Evolutionary conservation across 1,139 yeast genomes (phyloP), one percentile per base, ranked within the genome.

Genomic region (Pichia terricola): DNA sequence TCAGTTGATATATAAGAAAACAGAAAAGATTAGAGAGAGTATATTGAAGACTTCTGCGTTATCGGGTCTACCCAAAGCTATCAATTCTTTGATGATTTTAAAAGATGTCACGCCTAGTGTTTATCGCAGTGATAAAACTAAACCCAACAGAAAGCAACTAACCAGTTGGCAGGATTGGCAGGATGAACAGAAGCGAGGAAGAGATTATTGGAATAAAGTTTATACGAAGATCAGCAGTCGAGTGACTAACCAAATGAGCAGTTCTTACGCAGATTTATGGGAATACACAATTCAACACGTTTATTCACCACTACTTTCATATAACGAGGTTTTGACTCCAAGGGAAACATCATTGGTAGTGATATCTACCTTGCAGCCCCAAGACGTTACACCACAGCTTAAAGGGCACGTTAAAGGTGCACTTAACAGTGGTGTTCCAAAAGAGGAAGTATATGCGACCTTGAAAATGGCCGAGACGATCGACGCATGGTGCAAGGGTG

Each of bases 321-420:
- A 64, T 59, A 75, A 80, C 10, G 81, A 72, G 4, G 70, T 86
- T 2, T 66, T 88, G 35, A 62, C 71, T 9, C 80, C 84, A 1
- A 71, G 69, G 50, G 95, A 87, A 50, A 82, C 96, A 0, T 79
- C 91, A 35, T 61, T 86, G 54, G 81, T 87, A 39, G 78, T 88
- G 4, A 77, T 88, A 31, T 82, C 94, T 1, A 73, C 89, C 49
- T 70, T 89, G 55, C 80, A 88, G 11, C 96, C 96, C 0, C 96
- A 86, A 59, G 95, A 88, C 61, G 96, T 88, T n/a, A 86, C 84
- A 53, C 95, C 96, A 0, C 96, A 88, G 58, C 69, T 88, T 52
- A 86, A 86, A 63, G 96, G 96, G 0, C 96, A 88, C 59, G 69
- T 88, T 50, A 77, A 73, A 57, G 96, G 96, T 0, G 96, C 95